A percentile compares a stretch with the other conserved stretches of the same genome.
phyloP scores from a whole-genome alignment of 805 yeast species.

The Scheffersomyces ergatensis region DNA sequence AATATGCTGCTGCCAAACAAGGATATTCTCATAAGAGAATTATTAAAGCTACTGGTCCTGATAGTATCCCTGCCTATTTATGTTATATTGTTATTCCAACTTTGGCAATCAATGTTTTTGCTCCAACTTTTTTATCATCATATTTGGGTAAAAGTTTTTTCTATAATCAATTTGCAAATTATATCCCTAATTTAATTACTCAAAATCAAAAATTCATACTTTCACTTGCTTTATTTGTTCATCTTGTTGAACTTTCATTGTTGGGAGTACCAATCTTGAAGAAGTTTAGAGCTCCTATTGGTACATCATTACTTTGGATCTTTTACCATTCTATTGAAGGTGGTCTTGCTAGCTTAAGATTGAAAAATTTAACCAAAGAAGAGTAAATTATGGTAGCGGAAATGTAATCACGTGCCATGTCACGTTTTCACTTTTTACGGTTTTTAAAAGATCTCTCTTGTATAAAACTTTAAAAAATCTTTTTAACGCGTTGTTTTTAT shows the following conservation, averaged over 20 bases:
- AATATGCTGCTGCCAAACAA: slow-evolving; percentile 61
- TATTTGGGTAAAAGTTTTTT: slow-evolving; percentile 15
- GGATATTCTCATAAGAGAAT: slow-evolving; percentile 58
- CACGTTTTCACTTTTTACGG: too few species aligned
- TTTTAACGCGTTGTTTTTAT: too few species aligned
- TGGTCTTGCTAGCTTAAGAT: slow-evolving; percentile 10
- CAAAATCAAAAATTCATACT: slow-evolving; percentile 4
- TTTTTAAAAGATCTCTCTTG: too few species aligned
- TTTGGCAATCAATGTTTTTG: slow-evolving; percentile 16
- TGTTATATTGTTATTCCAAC: slow-evolving; percentile 25
- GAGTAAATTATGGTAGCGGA: too few species aligned
- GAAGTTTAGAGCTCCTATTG: slow-evolving; percentile 60
- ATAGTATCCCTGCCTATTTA: slow-evolving; percentile 16
- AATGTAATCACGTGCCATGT: too few species aligned
- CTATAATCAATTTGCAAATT: slow-evolving; percentile 10
- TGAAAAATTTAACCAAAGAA: not conserved
- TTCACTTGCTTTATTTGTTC: slow-evolving; percentile 30
- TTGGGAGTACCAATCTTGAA: slow-evolving; percentile 48
- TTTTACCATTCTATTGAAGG: slow-evolving; percentile 63
- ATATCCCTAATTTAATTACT: slow-evolving; percentile 13
- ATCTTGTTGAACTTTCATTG: slow-evolving; percentile 48
- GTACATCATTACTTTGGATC: slow-evolving; percentile 50
- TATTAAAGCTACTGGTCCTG: slow-evolving; percentile 45
- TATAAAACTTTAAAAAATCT: too few species aligned
- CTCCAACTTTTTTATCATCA: slow-evolving; percentile 19